A percentile compares a stretch with the other conserved stretches of the same genome.
phyloP scores from a whole-genome alignment of 192 early-diverging fungal genomes.

The Anaeromyces robustus region DNA sequence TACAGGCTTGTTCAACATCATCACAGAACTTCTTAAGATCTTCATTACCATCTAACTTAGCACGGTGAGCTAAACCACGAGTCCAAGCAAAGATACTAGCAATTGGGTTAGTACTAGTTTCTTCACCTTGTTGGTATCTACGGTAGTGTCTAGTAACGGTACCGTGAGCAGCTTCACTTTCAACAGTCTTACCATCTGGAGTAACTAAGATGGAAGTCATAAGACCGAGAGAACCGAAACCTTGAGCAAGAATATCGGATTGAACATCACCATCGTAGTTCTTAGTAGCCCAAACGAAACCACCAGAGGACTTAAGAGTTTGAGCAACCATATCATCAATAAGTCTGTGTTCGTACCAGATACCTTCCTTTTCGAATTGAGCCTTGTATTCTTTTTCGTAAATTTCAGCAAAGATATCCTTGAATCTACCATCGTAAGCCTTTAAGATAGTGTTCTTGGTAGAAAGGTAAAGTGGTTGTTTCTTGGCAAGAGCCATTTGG shows the following conservation, averaged over 20 bases:
- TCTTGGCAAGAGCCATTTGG: conserved; percentile 75
- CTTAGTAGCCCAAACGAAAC: conserved; percentile 86
- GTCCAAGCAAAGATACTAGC: conserved; percentile 95
- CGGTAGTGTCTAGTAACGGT: conserved; percentile 86
- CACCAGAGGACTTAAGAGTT: conserved; percentile 83
- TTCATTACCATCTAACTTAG: conserved; percentile 74
- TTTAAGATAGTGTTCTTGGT: conserved; percentile 98
- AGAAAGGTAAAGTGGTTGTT: conserved; percentile 83
- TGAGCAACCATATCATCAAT: conserved; percentile 99
- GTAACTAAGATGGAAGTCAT: conserved; percentile 95
- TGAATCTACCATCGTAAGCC: conserved; percentile 93
- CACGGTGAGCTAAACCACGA: conserved; percentile 84
- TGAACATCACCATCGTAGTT: conserved; percentile 96
- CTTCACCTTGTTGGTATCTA: conserved; percentile 84
- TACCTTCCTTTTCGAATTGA: conserved; percentile 62
- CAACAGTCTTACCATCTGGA: conserved; percentile 79
- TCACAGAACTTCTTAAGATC: conserved; percentile 56
- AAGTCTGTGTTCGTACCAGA: conserved; percentile 97
- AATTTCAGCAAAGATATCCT: conserved; percentile 87
- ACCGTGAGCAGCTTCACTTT: conserved; percentile 95
- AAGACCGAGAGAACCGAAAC: conserved; percentile 60
- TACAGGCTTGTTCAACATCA: conserved; percentile 72
- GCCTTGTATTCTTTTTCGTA: conserved; percentile 73
- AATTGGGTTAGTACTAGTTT: conserved; percentile 93
- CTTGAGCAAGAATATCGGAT: conserved; percentile 93